These are phyloP conservation scores for Candida nitratophila DNA, from an alignment of 805 yeast genomes.

Conservation along the genomic window DNA sequence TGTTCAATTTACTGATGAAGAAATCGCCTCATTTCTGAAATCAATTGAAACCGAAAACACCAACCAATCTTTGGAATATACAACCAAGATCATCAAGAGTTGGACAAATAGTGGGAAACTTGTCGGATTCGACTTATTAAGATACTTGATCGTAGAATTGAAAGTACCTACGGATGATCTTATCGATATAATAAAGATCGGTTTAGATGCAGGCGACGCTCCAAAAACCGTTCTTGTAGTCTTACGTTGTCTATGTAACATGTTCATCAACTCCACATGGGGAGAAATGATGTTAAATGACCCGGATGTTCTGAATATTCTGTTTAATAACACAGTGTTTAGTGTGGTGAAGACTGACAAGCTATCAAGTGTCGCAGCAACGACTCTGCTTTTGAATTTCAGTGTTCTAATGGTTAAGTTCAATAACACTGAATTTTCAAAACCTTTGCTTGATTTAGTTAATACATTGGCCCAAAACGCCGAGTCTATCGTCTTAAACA, in stretches of 20 bases:
- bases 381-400: conserved; percentile 47
- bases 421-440: conserved; percentile 22
- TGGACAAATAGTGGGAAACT: conserved; percentile 45
- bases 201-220: conserved; percentile 19
- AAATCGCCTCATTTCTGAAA: conserved; percentile 44
- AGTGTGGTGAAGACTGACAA: conserved; percentile 17
- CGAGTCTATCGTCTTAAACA: not conserved
- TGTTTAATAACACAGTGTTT: conserved; percentile 22
- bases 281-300: conserved; percentile 39
- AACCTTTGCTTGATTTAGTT: conserved; percentile 22
- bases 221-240: conserved; percentile 46
- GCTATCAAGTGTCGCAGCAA: conserved; percentile 28
- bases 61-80: conserved; percentile 26
- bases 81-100: conserved; percentile 30
- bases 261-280: conserved; percentile 39
- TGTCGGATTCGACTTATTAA: conserved; percentile 54
- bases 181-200: conserved; percentile 34
- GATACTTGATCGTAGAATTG: conserved; percentile 39
- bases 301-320: conserved; percentile 30
- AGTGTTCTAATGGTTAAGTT: conserved; percentile 30
- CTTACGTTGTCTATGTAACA: conserved; percentile 48
- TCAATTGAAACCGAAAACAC: conserved; percentile 30
- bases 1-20: conserved; percentile 38
- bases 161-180: conserved; percentile 32
- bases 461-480: not conserved